Base-by-base conservation (phyloP, 2,329 filamentous ascomycete species). In the Verticillium tricorpus region DNA sequence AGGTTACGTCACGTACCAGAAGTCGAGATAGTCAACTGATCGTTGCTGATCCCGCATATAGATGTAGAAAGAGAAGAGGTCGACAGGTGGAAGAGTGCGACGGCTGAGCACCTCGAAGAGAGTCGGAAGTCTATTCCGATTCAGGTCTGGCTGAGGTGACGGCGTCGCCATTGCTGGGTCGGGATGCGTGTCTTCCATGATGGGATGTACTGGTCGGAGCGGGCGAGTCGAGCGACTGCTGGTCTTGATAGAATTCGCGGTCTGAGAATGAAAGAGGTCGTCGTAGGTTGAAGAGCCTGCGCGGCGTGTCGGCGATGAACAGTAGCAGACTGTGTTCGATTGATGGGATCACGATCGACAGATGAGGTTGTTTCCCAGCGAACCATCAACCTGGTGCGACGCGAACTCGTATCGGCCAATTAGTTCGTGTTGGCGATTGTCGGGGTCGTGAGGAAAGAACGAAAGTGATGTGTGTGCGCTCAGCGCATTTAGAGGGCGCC, bases 21-120 rank as follows among this genome's bases (percentile, higher is more conserved):
- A 99, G 74, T 99, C 95, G 52, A 99, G 81, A 71, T 99, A 99
- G 72, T 99, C 95, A 14, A 99, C 95, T 8, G 94, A 97, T 74
- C 93, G 88, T 77, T 99, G 95, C 77, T 97, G 93, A 76, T 99
- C 96, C 71, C 95, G 88, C 95, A 99, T 99, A 78, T 97, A 99
- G 70, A 99, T 99, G 78, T 99, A 99, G 80, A 99, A 99, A 2
- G 93, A 97, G 77, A 97, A 99, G 12, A 99, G 83, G 72, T 99
- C 96, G 62, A 99, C 94, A 0, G 95, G 95, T 57, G 96, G 92
- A 22, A 96, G 84, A n/a, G 95, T 99, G 66, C 93, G 89, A 68
- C 96, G 88, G 73, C 92, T 97, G 64, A 99, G 81, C 61, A 99
- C 95, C 78, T 99, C 96, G 73, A 96, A 97, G 59, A 99, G 86